These are phyloP conservation scores for Kodamaea plutei DNA, from an alignment of 1,139 yeast genomes.

Conservation along the genomic window DNA sequence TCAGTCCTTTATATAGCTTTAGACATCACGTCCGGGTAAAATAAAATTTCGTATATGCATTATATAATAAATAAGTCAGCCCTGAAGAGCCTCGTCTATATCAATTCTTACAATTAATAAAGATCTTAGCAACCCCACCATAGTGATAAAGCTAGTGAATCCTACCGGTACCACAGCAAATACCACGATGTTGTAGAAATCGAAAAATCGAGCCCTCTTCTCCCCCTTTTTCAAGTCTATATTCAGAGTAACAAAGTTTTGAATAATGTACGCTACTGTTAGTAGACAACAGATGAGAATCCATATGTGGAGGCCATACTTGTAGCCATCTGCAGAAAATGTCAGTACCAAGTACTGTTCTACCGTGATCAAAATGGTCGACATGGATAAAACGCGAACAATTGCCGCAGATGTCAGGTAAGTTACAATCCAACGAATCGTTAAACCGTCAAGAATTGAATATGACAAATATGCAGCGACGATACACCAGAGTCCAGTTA, in stretches of 20 bases:
- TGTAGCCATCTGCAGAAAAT: constrained; percentile 46
- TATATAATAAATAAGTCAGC: too few species aligned
- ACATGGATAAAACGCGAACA: constrained; percentile 77
- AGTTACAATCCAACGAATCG: constrained; percentile 91
- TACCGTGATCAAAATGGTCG: constrained; percentile 64
- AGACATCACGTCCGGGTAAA: constrained; percentile 9
- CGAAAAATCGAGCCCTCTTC: constrained; percentile 58
- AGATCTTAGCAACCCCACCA: constrained; percentile 77
- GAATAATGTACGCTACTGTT: constrained; percentile 79
- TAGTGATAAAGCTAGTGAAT: constrained; percentile 85
- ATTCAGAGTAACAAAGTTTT: constrained; percentile 86
- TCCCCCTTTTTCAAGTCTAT: constrained; percentile 48
- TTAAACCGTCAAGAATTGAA: constrained; percentile 81
- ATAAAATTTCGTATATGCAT: neutral
- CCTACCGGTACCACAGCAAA: constrained; percentile 98
- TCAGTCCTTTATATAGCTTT: constrained; percentile 3
- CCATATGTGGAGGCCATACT: constrained; percentile 84
- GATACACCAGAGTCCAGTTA: constrained; percentile 76
- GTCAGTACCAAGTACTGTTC: constrained; percentile 67
- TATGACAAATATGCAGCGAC: constrained; percentile 84
- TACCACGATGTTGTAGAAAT: constrained; percentile 80
- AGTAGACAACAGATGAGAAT: constrained; percentile 79
- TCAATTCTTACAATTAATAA: constrained; percentile 72
- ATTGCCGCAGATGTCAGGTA: constrained; percentile 87
- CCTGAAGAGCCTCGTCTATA: constrained; percentile 36